Evolutionary conservation across 2,329 filamentous ascomycete species (phyloP), one percentile per base, ranked within the genome.

Genomic region (Westerdykella sp.): DNA sequence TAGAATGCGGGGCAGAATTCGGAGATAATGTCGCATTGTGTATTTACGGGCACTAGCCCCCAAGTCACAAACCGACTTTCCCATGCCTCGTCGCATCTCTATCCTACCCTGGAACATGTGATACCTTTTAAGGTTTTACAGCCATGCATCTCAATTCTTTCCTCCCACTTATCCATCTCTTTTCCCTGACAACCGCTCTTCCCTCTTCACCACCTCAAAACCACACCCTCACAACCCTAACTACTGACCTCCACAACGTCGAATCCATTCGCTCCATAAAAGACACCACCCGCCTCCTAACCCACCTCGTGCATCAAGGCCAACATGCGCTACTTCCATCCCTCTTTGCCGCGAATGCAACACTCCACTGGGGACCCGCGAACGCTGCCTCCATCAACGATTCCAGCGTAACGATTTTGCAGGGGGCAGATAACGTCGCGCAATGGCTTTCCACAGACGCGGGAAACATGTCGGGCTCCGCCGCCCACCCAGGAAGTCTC

Each of bases 181-280:
- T 28, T 12, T 12, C 25, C 11, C 25, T 28, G 9, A 10, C 25
- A 28, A 10, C 25, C 25, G 25, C 25, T 9, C 25, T 28, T 7
- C 25, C 25, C 3, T 28, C 25, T 12, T 7, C 25, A 28, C 25
- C 4, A 9, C 7, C 25, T 3, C 25, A 28, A 28, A 28, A 28
- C 25, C 25, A 28, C 25, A 38, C 40, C 16, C 40, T 50, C 22
- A 37, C 50, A 30, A 35, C 31, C 4, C 49, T 58, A 10, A 54
- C 55, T 3, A 49, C 48, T 7, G 42, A 50, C 9, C 34, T 57
- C 10, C 21, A 46, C 6, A 44, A 50, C n/a, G 49, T 56, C 13
- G 55, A 58, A 43, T 58, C 53, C 4, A 47, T 60, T 31, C 55
- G 55, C 31, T 47, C 47, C 18, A 52, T 60, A 32, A 60, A 60